Evolutionary conservation across 306 rosid genomes (phyloP).

Genomic region (Vigna hirtella): DNA sequence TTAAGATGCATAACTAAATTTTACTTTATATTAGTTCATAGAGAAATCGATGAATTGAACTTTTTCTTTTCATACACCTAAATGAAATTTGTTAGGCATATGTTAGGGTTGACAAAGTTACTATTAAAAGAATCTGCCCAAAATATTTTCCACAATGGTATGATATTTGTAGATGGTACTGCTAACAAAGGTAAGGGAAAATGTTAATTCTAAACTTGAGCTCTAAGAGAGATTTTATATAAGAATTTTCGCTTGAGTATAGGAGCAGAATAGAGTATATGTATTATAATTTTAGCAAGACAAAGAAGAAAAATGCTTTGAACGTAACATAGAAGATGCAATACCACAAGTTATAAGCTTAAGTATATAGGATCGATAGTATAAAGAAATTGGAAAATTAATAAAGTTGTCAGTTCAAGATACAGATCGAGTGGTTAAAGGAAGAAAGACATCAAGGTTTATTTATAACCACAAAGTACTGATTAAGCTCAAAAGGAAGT

Average conservation of each 20-base stretch:
- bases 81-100: constrained; percentile 6
- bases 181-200: not conserved
- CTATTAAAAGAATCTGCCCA: not conserved
- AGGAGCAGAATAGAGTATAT: not conserved
- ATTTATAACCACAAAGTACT: not conserved
- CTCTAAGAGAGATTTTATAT: not conserved
- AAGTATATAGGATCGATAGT: not conserved
- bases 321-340: not conserved
- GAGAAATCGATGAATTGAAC: not conserved
- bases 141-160: not conserved
- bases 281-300: not conserved
- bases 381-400: not conserved
- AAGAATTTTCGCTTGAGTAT: not conserved
- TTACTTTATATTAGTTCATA: not conserved
- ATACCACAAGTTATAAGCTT: not conserved
- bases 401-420: not conserved
- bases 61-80: not conserved
- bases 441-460: not conserved
- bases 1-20: not conserved
- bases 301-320: not conserved
- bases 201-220: not conserved
- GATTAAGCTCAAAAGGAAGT: not conserved
- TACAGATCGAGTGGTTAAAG: not conserved
- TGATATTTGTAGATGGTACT: not conserved
- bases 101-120: not conserved